Conservation (phyloP, 2,329 filamentous ascomycete species). For the Penicillium sp. region DNA sequence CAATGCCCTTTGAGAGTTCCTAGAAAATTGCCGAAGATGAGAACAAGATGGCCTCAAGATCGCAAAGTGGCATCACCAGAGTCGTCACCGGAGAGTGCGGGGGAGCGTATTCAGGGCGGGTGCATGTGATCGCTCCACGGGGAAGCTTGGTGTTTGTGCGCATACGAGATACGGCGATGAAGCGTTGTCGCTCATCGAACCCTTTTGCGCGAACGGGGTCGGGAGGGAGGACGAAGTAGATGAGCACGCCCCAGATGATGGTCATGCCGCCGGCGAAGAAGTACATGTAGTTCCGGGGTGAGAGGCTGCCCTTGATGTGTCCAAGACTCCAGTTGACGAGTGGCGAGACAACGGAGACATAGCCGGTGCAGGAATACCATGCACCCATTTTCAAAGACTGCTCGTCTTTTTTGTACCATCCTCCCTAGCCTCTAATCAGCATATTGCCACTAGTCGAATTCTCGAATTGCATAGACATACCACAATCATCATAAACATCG, state of each 20-base stretch:
- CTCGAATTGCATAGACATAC: background rate
- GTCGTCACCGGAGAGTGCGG: too few species aligned
- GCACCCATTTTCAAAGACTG: slow-evolving; percentile 1
- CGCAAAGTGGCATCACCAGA: too few species aligned
- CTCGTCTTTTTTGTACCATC: slow-evolving; percentile 9
- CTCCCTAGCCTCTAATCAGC: background rate
- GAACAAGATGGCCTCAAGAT: too few species aligned
- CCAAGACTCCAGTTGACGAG: slow-evolving; percentile 4
- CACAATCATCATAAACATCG: slow-evolving; percentile 10
- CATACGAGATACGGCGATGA: slow-evolving; percentile 4
- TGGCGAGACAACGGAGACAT: slow-evolving; percentile 1
- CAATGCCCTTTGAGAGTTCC: too few species aligned
- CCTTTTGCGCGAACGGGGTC: slow-evolving; percentile 1
- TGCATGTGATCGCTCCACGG: too few species aligned
- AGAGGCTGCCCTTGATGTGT: background rate
- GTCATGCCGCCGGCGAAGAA: slow-evolving; percentile 3
- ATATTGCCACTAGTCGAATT: background rate
- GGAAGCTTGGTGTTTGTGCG: background rate
- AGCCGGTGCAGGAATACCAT: slow-evolving; percentile 9
- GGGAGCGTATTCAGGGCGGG: too few species aligned
- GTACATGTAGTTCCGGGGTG: slow-evolving; percentile 5
- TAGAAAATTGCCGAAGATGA: too few species aligned
- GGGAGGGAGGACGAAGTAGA: background rate
- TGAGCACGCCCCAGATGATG: background rate
- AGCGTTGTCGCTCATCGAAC: background rate